Evolutionary conservation across 164 flowering plant species (phyloP), one percentile per base, ranked within the genome.

Genomic region (Annona cherimola): DNA sequence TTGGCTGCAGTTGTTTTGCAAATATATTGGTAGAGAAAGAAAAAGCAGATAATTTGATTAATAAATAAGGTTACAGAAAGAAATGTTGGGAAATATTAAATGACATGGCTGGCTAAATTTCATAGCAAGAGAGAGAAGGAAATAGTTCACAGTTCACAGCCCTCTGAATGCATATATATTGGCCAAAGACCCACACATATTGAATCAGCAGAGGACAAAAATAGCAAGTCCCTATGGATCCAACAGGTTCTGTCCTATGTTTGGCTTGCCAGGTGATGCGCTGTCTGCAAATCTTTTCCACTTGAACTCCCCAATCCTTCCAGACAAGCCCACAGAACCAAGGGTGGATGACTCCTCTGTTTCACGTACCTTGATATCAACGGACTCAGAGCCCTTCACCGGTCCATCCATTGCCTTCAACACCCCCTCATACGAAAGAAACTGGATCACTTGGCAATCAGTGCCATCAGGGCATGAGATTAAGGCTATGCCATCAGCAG

Each of bases 401-500:
- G 81, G 76, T 5, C 79, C 79, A 67, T 73, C 76, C 3, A 69
- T 67, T 67, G 76, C 79, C 67, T 54, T 73, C 26, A 73, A 68
- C 14, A 63, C 61, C 54, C 79, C 81, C 1, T 43, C 66, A 41
- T 79, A 75, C 55, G 81, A 79, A 61, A 79, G 50, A 63, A 79
- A 79, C 64, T 79, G 72, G 61, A 79, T n/a, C 16, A 76, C 72
- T 73, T 46, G 5, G 18, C 6, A 12, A 57, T n/a, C 45, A 2
- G 42, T 54, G 18, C 66, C 64, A 11, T 75, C 71, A 45, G 41
- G 18, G 5, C 16, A 19, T 6, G 70, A 69, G 75, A 75, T 54
- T 72, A 79, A 68, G 3, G 72, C 76, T 35, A 79, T 69, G 42
- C 72, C 81, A 70, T 79, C 79, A n/a, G 60, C 67, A 59, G 72